Base-by-base conservation (phyloP, 1,284 basidiomycete species). In the Boletellus deceptivus region DNA sequence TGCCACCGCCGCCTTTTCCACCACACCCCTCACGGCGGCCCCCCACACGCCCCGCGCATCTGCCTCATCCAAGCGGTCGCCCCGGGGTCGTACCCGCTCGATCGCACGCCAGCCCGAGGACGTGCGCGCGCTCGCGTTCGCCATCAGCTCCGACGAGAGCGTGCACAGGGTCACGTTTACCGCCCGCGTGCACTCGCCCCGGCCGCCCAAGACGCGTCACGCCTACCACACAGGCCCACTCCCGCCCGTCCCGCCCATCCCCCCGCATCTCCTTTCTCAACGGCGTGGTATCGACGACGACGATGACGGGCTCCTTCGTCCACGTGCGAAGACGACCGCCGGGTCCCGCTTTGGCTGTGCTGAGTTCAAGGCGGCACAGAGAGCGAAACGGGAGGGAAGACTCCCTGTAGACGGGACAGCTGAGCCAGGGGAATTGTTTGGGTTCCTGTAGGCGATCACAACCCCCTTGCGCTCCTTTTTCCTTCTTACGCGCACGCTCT, bases 1-100 rank as follows among this genome's bases (percentile, higher is more conserved):
- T 4, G 56, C 75, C 0, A 72, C 77, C 37, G 72, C 84, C 34
- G 77, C 86, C 45, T 85, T 84, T 65, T 77, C 80, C 17, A 20
- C 52, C 24, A 43, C 52, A 3, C 56, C 48, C 1, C 45, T 39
- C 29, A 65, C 63, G 1, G 39, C 53, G 14, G 17, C 52, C 39
- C 55, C 53, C 1, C 45, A 11, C n/a, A 53, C 54, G 0, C 54
- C 57, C n/a, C 43, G 27, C 13, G 39, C 46, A 2, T 17, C 46
- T 6, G 14, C 43, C 6, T 31, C 50, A 1, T 24, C 35, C 13
- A 54, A 35, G 16, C 14, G 51, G 37, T 1, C 40, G 4, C 36
- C 46, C 17, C 42, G 36, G 17, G 38, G 43, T 34, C 49, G 43
- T 17, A 35, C 56, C 4, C 53, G 52, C 34, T 48, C 60, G 13